Base-by-base conservation (phyloP, 139 green algal genomes). In the Coccomyxa sp. region DNA sequence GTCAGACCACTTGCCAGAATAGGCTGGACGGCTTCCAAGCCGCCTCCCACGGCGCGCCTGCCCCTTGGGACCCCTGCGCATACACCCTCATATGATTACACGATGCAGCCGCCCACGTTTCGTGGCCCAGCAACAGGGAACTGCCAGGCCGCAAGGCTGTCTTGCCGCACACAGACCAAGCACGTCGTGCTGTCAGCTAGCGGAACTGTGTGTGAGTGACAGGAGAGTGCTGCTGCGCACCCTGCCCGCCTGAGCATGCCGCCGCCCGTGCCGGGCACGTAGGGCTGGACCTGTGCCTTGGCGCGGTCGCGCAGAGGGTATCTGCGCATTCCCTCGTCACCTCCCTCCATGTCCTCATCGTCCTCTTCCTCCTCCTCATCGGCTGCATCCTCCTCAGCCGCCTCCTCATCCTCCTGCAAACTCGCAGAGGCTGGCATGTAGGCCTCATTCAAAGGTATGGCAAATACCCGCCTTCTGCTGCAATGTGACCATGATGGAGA, bases 341-440 rank as follows among this genome's bases (percentile, higher is more conserved):
- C 35, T 10, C 44, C 54, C 58, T 35, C 55, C 4, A 86, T 69
- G 0, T 71, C 64, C 10, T 71, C 64, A 34, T 37, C 64, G 29
- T 34, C n/a, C 64, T 71, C 64, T 71, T 31, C 27, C 64, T 37
- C 64, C 35, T 71, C 64, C 64, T 71, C 64, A 37, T 71, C 64
- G 5, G 12, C 64, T 36, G 10, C n/a, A 29, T 71, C 64, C n/a
- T 71, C 64, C 14, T 71, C 64, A 64, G 50, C 50, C 27, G 22
- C 50, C 27, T 22, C 50, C 27, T 22, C 50, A 64, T 64, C 50
- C 3, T 18, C 50, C 2, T 64, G 18, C 50, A 64, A 6, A 64
- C n/a, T n/a, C n/a, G n/a, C n/a, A n/a, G n/a, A n/a, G n/a, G n/a
- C n/a, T n/a, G n/a, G n/a, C n/a, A n/a, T n/a, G n/a, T n/a, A n/a